Evolutionary conservation across 75 land plant species (phyloP).

Genomic region (Pseudotsuga menziesii): DNA sequence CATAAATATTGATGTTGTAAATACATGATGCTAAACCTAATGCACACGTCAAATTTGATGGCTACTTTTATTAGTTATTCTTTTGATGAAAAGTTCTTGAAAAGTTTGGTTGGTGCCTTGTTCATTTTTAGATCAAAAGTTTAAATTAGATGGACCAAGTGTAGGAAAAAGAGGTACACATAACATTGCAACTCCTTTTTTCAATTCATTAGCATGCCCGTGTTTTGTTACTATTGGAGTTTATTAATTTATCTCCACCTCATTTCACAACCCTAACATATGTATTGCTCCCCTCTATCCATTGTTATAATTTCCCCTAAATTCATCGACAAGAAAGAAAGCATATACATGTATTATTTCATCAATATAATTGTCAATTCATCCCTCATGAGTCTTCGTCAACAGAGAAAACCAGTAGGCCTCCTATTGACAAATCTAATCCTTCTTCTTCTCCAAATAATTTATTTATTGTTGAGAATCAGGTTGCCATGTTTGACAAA

Average conservation of each 20-base stretch:
- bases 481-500: too few species aligned
- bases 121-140: slow-evolving; percentile 36
- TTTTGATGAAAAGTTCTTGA: neutral
- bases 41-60: too few species aligned
- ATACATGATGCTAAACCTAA: too few species aligned
- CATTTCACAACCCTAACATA: slow-evolving; percentile 64
- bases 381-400: too few species aligned
- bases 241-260: slow-evolving; percentile 70
- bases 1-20: too few species aligned
- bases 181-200: neutral
- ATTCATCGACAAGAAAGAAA: too few species aligned
- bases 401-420: too few species aligned
- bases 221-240: slow-evolving; percentile 24
- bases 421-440: too few species aligned
- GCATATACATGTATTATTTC: too few species aligned
- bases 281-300: slow-evolving; percentile 93
- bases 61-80: neutral
- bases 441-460: too few species aligned
- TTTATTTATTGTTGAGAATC: too few species aligned
- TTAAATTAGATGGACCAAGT: slow-evolving; percentile 76
- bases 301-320: slow-evolving; percentile 41
- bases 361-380: too few species aligned
- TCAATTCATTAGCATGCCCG: neutral
- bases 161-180: slow-evolving; percentile 90
- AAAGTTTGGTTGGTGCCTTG: neutral